These are phyloP conservation scores for Trichoderma sp. DNA, from an alignment of 2,329 filamentous ascomycete genomes.

Conservation along the genomic window DNA sequence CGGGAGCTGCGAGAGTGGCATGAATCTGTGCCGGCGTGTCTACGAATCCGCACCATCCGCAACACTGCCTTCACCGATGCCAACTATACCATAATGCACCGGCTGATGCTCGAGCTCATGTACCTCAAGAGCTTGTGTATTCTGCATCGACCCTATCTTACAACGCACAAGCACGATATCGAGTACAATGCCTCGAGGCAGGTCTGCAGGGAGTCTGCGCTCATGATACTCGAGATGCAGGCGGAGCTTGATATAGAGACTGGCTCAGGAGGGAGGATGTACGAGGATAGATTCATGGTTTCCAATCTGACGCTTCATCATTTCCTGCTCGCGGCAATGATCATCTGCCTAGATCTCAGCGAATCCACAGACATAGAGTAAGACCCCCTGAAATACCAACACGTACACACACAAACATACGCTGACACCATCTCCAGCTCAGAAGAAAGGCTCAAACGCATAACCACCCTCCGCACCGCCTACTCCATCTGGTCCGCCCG, in stretches of 20 bases:
- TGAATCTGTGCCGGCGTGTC: constrained; percentile 40
- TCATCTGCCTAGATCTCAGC: constrained; percentile 54
- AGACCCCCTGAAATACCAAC: neutral
- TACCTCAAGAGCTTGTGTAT: constrained; percentile 52
- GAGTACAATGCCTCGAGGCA: constrained; percentile 43
- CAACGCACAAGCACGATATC: constrained; percentile 40
- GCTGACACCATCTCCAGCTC: neutral
- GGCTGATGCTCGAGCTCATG: constrained; percentile 50
- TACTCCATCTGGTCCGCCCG: constrained; percentile 46
- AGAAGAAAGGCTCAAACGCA: constrained; percentile 38
- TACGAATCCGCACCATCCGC: constrained; percentile 45
- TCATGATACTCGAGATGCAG: constrained; percentile 48
- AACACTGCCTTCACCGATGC: constrained; percentile 46
- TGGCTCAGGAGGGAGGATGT: constrained; percentile 51
- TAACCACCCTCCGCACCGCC: constrained; percentile 42
- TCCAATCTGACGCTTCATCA: constrained; percentile 56
- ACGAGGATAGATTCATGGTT: constrained; percentile 55
- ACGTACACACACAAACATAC: neutral
- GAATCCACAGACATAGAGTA: constrained; percentile 43
- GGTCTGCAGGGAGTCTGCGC: constrained; percentile 46
- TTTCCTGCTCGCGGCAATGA: constrained; percentile 61
- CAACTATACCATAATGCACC: constrained; percentile 49
- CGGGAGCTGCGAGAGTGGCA: constrained; percentile 42
- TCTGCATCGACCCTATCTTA: constrained; percentile 51
- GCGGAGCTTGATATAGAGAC: constrained; percentile 49